Percentiles rank a stretch among this genome's conserved stretches.
Conservation (phyloP, 2,329 filamentous ascomycete species). For the Monilinia vaccinii-corymbosi region DNA sequence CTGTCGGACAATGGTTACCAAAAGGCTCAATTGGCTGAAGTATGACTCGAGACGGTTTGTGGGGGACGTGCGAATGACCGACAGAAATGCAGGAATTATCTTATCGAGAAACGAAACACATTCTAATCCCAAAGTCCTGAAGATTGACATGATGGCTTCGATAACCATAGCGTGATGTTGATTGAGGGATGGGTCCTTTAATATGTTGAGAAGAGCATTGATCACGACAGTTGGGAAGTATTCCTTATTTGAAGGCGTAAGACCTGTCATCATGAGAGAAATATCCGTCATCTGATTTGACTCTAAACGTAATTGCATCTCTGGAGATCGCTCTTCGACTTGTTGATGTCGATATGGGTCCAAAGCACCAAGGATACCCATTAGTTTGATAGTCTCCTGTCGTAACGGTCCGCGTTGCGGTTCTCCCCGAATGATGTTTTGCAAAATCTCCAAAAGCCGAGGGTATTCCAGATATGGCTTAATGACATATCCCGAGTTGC, state of each 20-base stretch:
- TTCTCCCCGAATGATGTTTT: constrained; percentile 90
- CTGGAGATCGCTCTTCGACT: constrained; percentile 80
- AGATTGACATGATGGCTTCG: constrained; percentile 98
- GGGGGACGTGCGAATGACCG: constrained; percentile 76
- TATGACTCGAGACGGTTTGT: constrained; percentile 80
- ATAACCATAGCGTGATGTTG: constrained; percentile 92
- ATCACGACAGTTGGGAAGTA: constrained; percentile 98
- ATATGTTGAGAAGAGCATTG: constrained; percentile 82
- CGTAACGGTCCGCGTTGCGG: constrained; percentile 72
- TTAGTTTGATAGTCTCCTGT: constrained; percentile 90
- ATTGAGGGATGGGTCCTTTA: constrained; percentile 81
- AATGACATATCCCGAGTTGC: constrained; percentile 96
- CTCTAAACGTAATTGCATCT: constrained; percentile 60
- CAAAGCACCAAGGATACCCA: constrained; percentile 88
- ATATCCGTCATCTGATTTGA: constrained; percentile 75
- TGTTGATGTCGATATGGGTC: constrained; percentile 96
- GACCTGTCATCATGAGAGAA: constrained; percentile 92
- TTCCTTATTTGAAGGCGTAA: constrained; percentile 94
- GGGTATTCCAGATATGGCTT: constrained; percentile 93
- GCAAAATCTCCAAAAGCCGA: constrained; percentile 81
- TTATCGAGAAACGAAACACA: constrained; percentile 91
- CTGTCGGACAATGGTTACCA: constrained; percentile 92
- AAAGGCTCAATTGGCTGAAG: constrained; percentile 88
- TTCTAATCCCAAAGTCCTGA: constrained; percentile 89
- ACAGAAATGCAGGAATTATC: constrained; percentile 88